These are phyloP conservation scores for Cucumis cinereus DNA, from an alignment of 306 rosid species.

Conservation along the genomic window DNA sequence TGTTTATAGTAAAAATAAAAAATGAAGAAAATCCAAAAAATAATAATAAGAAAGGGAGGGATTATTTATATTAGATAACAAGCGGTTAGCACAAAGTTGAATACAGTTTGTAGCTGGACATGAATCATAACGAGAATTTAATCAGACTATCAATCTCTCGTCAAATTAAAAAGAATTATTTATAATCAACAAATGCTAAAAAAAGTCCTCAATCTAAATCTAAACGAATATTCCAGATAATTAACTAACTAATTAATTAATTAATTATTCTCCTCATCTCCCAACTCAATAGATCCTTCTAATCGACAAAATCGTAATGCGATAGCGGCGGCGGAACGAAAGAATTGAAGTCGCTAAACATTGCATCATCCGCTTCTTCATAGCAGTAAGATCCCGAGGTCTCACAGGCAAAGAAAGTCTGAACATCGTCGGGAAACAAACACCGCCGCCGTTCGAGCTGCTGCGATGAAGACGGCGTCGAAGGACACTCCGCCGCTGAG, in stretches of 20 bases:
- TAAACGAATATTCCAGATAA: not conserved
- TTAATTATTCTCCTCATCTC: not conserved
- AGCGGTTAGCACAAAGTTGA: not conserved
- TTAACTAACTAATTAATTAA: not conserved
- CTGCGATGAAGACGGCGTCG: not conserved
- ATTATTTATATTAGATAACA: not conserved
- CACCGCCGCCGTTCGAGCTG: not conserved
- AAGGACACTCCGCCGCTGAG: slow-evolving; percentile 1
- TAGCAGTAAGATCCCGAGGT: slow-evolving; percentile 11
- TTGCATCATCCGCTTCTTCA: slow-evolving; percentile 20
- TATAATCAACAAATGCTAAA: not conserved
- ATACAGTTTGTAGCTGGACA: not conserved
- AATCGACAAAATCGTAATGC: slow-evolving; percentile 18
- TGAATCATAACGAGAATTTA: not conserved
- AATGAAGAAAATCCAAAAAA: too few relatives aligned
- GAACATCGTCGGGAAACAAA: slow-evolving; percentile 24
- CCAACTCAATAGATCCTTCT: not conserved
- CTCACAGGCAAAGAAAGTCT: slow-evolving; percentile 21
- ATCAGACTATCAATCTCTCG: not conserved
- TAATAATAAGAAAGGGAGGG: too few relatives aligned
- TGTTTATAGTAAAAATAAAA: too few relatives aligned
- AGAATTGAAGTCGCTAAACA: slow-evolving; percentile 24
- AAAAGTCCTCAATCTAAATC: not conserved
- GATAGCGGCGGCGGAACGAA: slow-evolving; percentile 19
- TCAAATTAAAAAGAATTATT: not conserved